phyloP scores from a whole-genome alignment of 805 yeast genomes.

The Torulaspora indica region DNA sequence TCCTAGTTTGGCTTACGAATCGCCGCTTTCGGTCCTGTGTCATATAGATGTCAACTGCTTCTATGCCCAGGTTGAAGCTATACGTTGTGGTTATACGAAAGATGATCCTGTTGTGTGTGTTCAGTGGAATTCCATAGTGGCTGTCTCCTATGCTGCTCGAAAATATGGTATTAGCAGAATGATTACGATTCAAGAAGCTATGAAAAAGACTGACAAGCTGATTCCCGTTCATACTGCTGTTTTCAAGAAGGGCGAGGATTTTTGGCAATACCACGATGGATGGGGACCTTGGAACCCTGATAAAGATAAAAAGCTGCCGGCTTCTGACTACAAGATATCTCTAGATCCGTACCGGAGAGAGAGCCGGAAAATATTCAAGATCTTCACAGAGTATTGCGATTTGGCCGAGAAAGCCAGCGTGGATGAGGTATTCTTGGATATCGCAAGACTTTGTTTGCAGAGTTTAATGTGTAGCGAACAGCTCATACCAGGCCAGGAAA shows the following conservation, averaged over 20 bases:
- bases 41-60: constrained; percentile 93
- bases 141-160: constrained; percentile 87
- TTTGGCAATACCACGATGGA: constrained; percentile 66
- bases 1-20: constrained; percentile 45
- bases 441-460: constrained; percentile 60
- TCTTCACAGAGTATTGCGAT: constrained; percentile 59
- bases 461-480: constrained; percentile 32
- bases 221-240: constrained; percentile 90
- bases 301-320: constrained; percentile 51
- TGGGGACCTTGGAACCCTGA: constrained; percentile 36
- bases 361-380: constrained; percentile 67
- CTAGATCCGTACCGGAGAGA: constrained; percentile 89
- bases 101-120: constrained; percentile 88
- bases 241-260: constrained; percentile 76
- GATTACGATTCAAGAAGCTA: constrained; percentile 66
- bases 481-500: constrained; percentile 2
- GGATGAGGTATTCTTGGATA: constrained; percentile 85
- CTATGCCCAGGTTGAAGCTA: constrained; percentile 89
- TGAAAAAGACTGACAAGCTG: constrained; percentile 67
- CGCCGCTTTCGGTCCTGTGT: constrained; percentile 73
- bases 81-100: constrained; percentile 57
- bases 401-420: constrained; percentile 89
- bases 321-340: constrained; percentile 71
- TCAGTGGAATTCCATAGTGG: constrained; percentile 88
- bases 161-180: constrained; percentile 75